Base-by-base conservation (phyloP, 2,329 filamentous ascomycete species). In the Aaosphaeria arxii region DNA sequence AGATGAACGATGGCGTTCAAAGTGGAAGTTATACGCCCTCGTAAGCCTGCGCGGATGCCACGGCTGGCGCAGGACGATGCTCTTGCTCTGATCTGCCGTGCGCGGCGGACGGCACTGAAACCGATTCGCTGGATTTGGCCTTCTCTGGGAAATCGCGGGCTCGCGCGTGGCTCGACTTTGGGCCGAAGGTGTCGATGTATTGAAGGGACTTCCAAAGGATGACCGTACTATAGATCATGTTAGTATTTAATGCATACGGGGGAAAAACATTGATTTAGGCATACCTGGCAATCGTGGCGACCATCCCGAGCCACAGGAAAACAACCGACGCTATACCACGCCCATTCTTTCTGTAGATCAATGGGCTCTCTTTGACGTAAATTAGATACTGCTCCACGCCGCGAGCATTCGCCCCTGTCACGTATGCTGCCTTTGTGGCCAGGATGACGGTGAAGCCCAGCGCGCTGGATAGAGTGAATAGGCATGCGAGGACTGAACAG, bases 361-460 rank as follows among this genome's bases (percentile, higher is more conserved):
- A 47, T 6, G 71, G 71, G 51, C 62, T 67, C 9, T n/a, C n/a
- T 1, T 59, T 58, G 41, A 69, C 66, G 55, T 71, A 61, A 55
- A 64, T 54, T 58, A 74, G 52, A 55, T 70, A 54, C 51, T 62
- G 44, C 49, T 58, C 53, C 2, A 70, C 66, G 3, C 60, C 63
- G 7, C 50, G 58, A 3, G 51, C 52, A 47, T 59, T 59, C 32
- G 74, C 63, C 11, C 77, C 77, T 3, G 71, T 71, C 31, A 80
- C 71, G 44, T 71, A 72, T 5, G 75, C 75, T n/a, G 67, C 64
- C 40, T 70, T 64, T 1, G 67, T 76, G 3, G 76, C 75, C 2
- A 78, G 71, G 49, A 82, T 79, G 39, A 76, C 71, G 0, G 79
- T 82, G 52, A 79, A 67, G 1, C 74, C 70, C 44, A 83, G 58